Evolutionary conservation across 352 stramenopile species (phyloP).

Genomic region (Phytophthora podocarpi): DNA sequence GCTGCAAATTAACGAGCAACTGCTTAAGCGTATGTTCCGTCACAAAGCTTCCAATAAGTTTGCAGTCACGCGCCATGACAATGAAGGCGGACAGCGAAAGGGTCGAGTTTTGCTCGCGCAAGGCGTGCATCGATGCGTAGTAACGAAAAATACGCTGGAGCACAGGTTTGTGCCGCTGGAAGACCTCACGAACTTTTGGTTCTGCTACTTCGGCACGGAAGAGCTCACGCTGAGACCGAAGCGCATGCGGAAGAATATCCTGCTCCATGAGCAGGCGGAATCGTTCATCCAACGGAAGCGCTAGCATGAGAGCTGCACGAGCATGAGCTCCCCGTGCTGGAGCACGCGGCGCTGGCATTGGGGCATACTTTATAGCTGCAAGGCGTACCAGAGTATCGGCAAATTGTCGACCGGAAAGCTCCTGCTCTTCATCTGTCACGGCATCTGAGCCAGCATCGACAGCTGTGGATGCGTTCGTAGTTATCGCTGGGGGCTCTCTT

Average conservation of each 20-base stretch:
- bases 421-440: constrained; percentile 24
- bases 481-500: not conserved
- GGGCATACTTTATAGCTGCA: constrained; percentile 55
- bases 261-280: constrained; percentile 76
- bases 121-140: constrained; percentile 77
- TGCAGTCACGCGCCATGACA: constrained; percentile 76
- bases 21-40: constrained; percentile 83
- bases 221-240: constrained; percentile 74
- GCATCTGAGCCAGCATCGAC: not conserved
- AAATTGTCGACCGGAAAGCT: constrained; percentile 72
- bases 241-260: constrained; percentile 63
- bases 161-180: constrained; percentile 68
- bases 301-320: constrained; percentile 14
- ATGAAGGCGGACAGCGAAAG: constrained; percentile 63
- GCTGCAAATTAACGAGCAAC: constrained; percentile 76
- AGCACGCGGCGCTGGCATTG: constrained; percentile 20
- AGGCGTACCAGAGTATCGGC: constrained; percentile 66
- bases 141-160: constrained; percentile 84
- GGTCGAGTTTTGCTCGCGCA: constrained; percentile 80
- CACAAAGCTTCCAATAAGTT: constrained; percentile 74
- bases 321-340: constrained; percentile 2
- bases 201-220: constrained; percentile 76
- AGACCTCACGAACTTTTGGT: constrained; percentile 72
- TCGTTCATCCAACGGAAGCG: constrained; percentile 53
- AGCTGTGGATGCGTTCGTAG: not conserved